phyloP scores from a whole-genome alignment of 345 rosid genomes.

The Streptanthus diversifolius region DNA sequence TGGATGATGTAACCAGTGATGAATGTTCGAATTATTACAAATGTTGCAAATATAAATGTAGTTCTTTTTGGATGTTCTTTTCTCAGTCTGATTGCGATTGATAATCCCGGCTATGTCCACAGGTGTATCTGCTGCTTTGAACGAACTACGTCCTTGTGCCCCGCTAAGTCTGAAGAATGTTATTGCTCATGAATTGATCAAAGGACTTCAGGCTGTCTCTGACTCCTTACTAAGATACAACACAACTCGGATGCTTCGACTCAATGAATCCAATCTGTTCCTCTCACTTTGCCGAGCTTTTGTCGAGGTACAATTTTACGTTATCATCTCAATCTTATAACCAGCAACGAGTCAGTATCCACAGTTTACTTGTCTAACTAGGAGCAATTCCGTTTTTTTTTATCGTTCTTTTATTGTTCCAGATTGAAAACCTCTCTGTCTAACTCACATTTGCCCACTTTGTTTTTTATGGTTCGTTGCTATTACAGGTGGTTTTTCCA shows the following conservation, averaged over 20 bases:
- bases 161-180: constrained; percentile 73
- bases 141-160: constrained; percentile 89
- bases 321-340: not conserved
- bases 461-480: not conserved
- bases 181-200: constrained; percentile 72
- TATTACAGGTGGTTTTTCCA: constrained; percentile 69
- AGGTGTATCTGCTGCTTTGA: constrained; percentile 95
- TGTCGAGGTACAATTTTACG: constrained; percentile 53
- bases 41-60: not conserved
- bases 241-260: constrained; percentile 86
- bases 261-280: constrained; percentile 76
- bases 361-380: not conserved
- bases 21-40: not conserved
- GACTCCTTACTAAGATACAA: constrained; percentile 82
- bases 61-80: not conserved
- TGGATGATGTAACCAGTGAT: not conserved
- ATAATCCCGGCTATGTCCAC: constrained; percentile 9
- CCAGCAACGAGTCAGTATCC: constrained; percentile 7
- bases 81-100: not conserved
- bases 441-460: constrained; percentile 5
- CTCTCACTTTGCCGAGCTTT: constrained; percentile 87
- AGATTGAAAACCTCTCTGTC: not conserved
- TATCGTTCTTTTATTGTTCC: not conserved
- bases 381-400: not conserved
- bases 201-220: constrained; percentile 78